phyloP scores from a whole-genome alignment of 2,329 filamentous ascomycete species.

The Claviceps arundinis region DNA sequence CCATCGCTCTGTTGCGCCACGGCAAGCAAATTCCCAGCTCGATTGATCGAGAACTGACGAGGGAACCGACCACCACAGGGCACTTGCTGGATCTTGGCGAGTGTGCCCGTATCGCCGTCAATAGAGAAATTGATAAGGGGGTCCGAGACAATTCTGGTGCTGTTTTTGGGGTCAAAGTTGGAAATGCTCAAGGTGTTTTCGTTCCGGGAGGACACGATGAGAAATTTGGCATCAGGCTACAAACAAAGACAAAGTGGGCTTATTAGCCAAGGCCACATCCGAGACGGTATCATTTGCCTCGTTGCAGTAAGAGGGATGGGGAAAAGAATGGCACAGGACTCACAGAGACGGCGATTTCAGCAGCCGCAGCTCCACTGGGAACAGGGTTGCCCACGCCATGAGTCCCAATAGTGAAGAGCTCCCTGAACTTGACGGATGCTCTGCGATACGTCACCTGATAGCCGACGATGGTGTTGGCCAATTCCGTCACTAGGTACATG shows the following conservation, averaged over 20 bases:
- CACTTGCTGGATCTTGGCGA: slow-evolving; percentile 43
- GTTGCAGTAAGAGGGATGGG: slow-evolving; percentile 12
- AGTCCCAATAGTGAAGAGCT: slow-evolving; percentile 33
- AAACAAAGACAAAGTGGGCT: neutral
- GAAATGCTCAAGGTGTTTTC: slow-evolving; percentile 40
- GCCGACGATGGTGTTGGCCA: slow-evolving; percentile 41
- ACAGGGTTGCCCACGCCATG: slow-evolving; percentile 30
- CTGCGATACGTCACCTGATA: slow-evolving; percentile 41
- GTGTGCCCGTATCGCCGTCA: slow-evolving; percentile 35
- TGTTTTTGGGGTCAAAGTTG: slow-evolving; percentile 28
- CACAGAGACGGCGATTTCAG: slow-evolving; percentile 47
- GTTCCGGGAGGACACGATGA: slow-evolving; percentile 56
- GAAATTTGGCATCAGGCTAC: slow-evolving; percentile 45
- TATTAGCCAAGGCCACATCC: too few species aligned
- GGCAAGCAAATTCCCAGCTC: slow-evolving; percentile 48
- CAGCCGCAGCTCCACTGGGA: slow-evolving; percentile 30
- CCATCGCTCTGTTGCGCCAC: slow-evolving; percentile 50
- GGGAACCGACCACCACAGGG: slow-evolving; percentile 52
- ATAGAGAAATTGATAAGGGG: slow-evolving; percentile 51
- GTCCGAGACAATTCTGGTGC: slow-evolving; percentile 40
- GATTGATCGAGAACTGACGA: slow-evolving; percentile 55
- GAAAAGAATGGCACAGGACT: slow-evolving; percentile 15
- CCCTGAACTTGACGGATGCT: slow-evolving; percentile 28
- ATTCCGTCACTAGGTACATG: slow-evolving; percentile 49
- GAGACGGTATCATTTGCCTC: too few species aligned